phyloP scores from a whole-genome alignment of 768 basidiomycete genomes.

The Tubosaeta sp. region DNA sequence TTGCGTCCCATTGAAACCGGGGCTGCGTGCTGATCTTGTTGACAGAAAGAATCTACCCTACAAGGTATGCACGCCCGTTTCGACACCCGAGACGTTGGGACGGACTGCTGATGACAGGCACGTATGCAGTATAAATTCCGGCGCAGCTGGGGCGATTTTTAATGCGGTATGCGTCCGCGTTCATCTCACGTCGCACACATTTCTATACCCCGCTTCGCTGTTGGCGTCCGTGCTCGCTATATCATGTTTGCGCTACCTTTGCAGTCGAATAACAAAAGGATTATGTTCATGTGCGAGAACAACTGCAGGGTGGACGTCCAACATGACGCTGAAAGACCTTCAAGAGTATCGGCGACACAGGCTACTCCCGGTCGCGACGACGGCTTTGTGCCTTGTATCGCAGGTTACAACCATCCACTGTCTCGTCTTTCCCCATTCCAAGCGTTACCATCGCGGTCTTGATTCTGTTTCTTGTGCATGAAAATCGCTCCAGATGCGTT shows the following conservation, averaged over 20 bases:
- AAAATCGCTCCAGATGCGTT: too few relatives aligned
- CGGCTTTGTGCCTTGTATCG: too few relatives aligned
- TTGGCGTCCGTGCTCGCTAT: conserved; percentile 2
- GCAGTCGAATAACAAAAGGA: neutral
- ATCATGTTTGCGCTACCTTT: neutral
- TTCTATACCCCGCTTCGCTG: conserved; percentile 21
- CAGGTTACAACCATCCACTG: too few relatives aligned
- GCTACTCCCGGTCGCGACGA: too few relatives aligned
- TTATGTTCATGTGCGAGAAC: conserved; percentile 1
- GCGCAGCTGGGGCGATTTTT: conserved; percentile 86
- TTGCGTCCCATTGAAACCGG: too few relatives aligned
- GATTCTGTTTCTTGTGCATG: too few relatives aligned
- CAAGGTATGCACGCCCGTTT: conserved; percentile 51
- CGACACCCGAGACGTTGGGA: conserved; percentile 15
- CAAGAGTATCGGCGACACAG: too few relatives aligned
- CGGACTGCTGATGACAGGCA: conserved; percentile 47
- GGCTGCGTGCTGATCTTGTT: neutral
- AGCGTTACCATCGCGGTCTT: too few relatives aligned
- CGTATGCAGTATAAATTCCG: conserved; percentile 88
- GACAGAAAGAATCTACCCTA: conserved; percentile 76
- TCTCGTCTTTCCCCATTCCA: too few relatives aligned
- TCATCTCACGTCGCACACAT: conserved; percentile 17
- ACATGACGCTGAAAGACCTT: too few relatives aligned
- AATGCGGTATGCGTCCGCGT: conserved; percentile 15
- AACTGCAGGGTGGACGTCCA: neutral